Evolutionary conservation across 495 filamentous ascomycete genomes (phyloP).

Genomic region (Choiromyces venosus): DNA sequence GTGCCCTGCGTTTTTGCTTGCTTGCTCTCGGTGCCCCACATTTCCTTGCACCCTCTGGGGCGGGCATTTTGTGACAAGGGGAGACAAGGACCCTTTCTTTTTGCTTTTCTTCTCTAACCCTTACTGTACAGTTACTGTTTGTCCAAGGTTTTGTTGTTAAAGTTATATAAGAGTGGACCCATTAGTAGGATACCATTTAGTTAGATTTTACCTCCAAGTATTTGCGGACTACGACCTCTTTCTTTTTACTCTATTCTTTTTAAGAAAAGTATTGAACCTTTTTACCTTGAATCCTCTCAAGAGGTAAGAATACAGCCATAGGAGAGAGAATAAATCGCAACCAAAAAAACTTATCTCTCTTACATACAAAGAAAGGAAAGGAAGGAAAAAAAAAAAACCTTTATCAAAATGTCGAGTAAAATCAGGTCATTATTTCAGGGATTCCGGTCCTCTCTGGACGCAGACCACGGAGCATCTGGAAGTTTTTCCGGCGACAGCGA

Average conservation of each 20-base stretch:
- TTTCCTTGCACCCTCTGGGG: neutral
- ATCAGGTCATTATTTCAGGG: conserved; percentile 30
- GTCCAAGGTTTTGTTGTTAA: neutral
- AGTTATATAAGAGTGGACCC: neutral
- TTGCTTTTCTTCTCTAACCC: neutral
- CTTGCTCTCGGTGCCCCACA: neutral
- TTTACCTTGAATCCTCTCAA: neutral
- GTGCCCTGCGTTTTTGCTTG: neutral
- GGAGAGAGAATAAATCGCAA: neutral
- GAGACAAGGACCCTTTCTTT: neutral
- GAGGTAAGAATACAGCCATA: neutral
- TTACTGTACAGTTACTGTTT: neutral
- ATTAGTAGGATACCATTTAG: neutral
- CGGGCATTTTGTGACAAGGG: neutral
- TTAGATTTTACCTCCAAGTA: neutral
- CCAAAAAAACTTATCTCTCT: neutral
- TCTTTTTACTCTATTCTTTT: neutral
- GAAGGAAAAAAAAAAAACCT: conserved; percentile 11
- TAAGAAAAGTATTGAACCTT: neutral
- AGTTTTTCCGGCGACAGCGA: conserved; percentile 17
- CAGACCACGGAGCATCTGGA: conserved; percentile 9
- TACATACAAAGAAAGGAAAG: neutral
- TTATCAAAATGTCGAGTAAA: conserved; percentile 27
- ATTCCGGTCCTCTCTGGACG: conserved; percentile 21
- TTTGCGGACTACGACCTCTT: neutral